These are phyloP conservation scores for Trypanosoma mega DNA, from an alignment of 208 protist genomes.

Conservation along the genomic window DNA sequence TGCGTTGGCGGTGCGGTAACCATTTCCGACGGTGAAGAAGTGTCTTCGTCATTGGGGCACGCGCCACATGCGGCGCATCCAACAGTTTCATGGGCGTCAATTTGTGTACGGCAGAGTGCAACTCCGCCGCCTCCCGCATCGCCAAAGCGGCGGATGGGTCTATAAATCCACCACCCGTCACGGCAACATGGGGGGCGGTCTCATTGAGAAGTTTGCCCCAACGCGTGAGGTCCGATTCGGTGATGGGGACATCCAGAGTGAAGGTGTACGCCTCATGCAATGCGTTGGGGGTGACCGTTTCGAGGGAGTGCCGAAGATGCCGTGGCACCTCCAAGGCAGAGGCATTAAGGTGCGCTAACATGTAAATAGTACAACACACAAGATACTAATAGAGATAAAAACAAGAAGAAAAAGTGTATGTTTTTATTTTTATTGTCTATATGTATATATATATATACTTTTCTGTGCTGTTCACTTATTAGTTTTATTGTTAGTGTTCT, in stretches of 20 bases:
- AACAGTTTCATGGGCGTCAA: conserved; percentile 73
- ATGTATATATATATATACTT: conserved; percentile 1
- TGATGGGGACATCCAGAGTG: conserved; percentile 70
- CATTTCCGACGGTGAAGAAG: conserved; percentile 75
- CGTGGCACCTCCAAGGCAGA: neutral
- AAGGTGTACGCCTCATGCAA: conserved; percentile 6
- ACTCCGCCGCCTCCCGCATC: conserved; percentile 13
- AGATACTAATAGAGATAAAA: conserved; percentile 14
- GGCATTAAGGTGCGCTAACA: no score
- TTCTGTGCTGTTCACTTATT: neutral
- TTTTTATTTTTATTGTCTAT: conserved; percentile 1
- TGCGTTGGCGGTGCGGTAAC: conserved; percentile 82
- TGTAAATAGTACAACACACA: neutral
- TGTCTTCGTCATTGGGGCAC: conserved; percentile 73
- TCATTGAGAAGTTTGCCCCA: conserved; percentile 29
- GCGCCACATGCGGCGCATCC: conserved; percentile 32
- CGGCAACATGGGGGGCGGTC: conserved; percentile 22
- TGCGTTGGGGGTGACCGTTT: neutral
- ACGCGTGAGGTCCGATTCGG: conserved; percentile 47
- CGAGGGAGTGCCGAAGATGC: conserved; percentile 4
- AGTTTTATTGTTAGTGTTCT: neutral
- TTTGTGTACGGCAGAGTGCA: conserved; percentile 31
- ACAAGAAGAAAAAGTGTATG: conserved; percentile 11
- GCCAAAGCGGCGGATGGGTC: conserved; percentile 21
- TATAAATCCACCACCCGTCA: conserved; percentile 28